phyloP scores from a whole-genome alignment of 2,329 filamentous ascomycete species.

The Aspergillus fumigatiaffinis region DNA sequence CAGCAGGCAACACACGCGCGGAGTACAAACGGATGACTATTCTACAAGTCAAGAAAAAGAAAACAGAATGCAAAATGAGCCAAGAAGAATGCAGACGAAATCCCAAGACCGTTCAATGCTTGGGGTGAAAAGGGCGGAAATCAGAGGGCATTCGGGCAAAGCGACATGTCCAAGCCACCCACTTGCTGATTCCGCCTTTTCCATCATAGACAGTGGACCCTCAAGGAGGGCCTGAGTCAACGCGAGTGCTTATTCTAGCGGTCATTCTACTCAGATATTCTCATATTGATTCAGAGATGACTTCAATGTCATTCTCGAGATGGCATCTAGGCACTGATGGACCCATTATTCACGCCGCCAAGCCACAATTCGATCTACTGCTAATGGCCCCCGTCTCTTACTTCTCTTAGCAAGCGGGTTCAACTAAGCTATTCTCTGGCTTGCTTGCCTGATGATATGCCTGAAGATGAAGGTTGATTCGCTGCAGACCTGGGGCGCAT shows the following conservation, averaged over 20 bases:
- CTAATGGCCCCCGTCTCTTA: neutral
- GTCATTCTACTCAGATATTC: neutral
- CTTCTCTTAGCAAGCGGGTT: neutral
- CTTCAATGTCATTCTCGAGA: neutral
- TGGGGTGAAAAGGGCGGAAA: neutral
- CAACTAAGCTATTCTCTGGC: neutral
- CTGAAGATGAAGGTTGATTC: neutral
- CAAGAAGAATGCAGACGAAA: neutral
- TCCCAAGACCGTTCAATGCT: neutral
- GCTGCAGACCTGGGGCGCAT: neutral
- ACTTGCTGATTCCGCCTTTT: constrained; percentile 1
- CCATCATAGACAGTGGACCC: neutral
- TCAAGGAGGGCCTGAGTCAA: neutral
- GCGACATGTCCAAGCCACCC: constrained; percentile 1
- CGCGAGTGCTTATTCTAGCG: neutral
- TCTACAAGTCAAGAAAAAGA: neutral
- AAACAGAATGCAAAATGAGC: neutral
- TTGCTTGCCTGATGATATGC: neutral
- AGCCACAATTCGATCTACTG: neutral
- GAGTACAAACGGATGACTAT: neutral
- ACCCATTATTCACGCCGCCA: neutral
- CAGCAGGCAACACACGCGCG: neutral
- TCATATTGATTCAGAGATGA: neutral
- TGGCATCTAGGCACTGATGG: neutral
- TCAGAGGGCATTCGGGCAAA: neutral